Percentiles rank a stretch among this genome's conserved stretches.
Evolutionary conservation across 257 asterid species (phyloP).

Genomic region (Primulina eburnea): DNA sequence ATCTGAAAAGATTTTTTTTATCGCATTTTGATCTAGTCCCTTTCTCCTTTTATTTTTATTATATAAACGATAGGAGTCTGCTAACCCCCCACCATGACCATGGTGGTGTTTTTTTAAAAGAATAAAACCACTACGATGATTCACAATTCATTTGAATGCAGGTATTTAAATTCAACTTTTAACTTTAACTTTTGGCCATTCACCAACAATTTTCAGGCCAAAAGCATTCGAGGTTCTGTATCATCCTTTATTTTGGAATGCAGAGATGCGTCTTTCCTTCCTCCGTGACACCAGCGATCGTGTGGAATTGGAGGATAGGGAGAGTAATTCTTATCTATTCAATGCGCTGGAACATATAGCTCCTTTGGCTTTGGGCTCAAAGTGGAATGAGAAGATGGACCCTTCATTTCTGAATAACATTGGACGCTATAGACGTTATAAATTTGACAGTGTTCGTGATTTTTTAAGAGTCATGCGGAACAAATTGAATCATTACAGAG

Average conservation of each 20-base stretch:
- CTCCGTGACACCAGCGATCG: slow-evolving; percentile 92
- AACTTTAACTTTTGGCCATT: slow-evolving; percentile 11
- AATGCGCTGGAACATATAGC: slow-evolving; percentile 69
- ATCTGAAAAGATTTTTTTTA: not conserved
- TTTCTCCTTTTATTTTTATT: too few relatives aligned
- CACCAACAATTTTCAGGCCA: slow-evolving; percentile 49
- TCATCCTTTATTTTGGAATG: slow-evolving; percentile 92
- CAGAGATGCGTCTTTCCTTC: slow-evolving; percentile 81
- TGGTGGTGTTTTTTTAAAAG: too few relatives aligned
- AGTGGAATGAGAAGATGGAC: slow-evolving; percentile 89
- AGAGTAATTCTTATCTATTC: slow-evolving; percentile 51
- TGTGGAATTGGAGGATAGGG: slow-evolving; percentile 88
- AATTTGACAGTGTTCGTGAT: slow-evolving; percentile 84
- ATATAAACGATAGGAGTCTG: too few relatives aligned
- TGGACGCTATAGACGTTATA: slow-evolving; percentile 69
- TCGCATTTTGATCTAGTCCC: too few relatives aligned
- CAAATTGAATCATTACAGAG: slow-evolving; percentile 87
- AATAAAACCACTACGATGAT: too few relatives aligned
- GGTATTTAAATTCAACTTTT: slow-evolving; percentile 2
- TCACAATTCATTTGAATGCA: not conserved
- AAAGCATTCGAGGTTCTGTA: slow-evolving; percentile 64
- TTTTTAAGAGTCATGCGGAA: slow-evolving; percentile 87
- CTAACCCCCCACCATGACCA: too few relatives aligned
- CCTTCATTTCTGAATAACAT: slow-evolving; percentile 58
- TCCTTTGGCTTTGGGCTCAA: slow-evolving; percentile 64